Base-by-base conservation (phyloP, 78 protist species). In the Parvularia atlantis region DNA sequence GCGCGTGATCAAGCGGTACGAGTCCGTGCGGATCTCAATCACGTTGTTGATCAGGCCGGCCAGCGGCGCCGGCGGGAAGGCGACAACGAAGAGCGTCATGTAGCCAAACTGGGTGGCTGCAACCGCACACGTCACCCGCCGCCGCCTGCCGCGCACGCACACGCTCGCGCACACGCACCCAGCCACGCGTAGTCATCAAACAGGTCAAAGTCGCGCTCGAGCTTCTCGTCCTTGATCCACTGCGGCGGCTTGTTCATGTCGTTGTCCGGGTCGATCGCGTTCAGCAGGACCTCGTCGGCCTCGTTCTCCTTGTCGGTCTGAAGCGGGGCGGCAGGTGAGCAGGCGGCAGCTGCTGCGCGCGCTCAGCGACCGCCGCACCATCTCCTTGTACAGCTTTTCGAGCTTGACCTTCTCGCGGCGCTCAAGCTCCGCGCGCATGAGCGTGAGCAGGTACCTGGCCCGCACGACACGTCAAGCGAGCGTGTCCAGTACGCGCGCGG, bases 21-120 rank as follows among this genome's bases (percentile, higher is more conserved):
- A 3, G 63, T 73, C 77, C 30, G 63, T 20, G 33, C 10, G 40
- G 60, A 57, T 73, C 37, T 73, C 77, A 13, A 73, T 22, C 39
- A 71, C 9, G 58, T 71, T 71, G 35, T 54, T 50, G 40, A 71
- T 22, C 39, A 71, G 65, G 10, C 66, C 76, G 44, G 41, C 9
- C 16, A 22, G 31, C 37, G 70, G 70, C 24, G 70, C 70, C 33
- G 19, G 39, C 22, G 64, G 64, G 36, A 58, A 58, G 44, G 64
- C 64, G 22, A 35, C 64, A 3, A 31, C 64, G 36, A 58, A 58
- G 64, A 58, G 64, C 20, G 64, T 58, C 17, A 58, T 35, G 39
- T 30, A 16, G 35, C 64, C 64, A 14, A 35, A 58, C 64, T 58
- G 64, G 64, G 19, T 58, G 39, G 26, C 64, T 28, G 36, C 13